A percentile compares a stretch with the other conserved stretches of the same genome.
phyloP scores from a whole-genome alignment of 306 rosid genomes.

The Oemleria cerasiformis region DNA sequence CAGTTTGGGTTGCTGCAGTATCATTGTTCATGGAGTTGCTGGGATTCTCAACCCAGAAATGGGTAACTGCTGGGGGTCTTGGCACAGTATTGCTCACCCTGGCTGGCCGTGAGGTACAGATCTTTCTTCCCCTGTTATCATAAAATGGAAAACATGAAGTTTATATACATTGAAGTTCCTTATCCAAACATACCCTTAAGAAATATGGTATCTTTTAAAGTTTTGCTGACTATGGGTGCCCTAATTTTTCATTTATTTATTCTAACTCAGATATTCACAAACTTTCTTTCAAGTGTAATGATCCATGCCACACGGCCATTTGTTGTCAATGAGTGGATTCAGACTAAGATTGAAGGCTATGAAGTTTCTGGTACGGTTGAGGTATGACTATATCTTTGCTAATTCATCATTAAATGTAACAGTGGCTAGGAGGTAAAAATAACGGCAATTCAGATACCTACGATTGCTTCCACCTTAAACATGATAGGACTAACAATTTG shows the following conservation, averaged over 20 bases:
- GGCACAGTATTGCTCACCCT: conserved; percentile 95
- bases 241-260: conserved; percentile 31
- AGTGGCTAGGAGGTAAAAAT: background rate
- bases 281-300: conserved; percentile 97
- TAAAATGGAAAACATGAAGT: conserved; percentile 6
- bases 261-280: conserved; percentile 81
- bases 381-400: conserved; percentile 51
- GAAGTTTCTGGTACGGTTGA: conserved; percentile 99
- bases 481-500: background rate
- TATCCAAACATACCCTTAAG: conserved; percentile 14
- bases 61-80: conserved; percentile 99
- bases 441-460: background rate
- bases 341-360: conserved; percentile 93
- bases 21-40: conserved; percentile 95
- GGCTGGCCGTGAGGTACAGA: conserved; percentile 91
- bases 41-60: conserved; percentile 95
- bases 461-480: conserved; percentile 1
- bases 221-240: conserved; percentile 16
- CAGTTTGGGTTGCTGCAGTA: conserved; percentile 97
- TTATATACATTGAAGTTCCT: background rate
- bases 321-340: conserved; percentile 92
- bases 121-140: conserved; percentile 30
- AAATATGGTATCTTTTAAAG: conserved; percentile 7
- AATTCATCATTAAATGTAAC: background rate
- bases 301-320: conserved; percentile 92